Conservation (phyloP, 257 asterid species). For the Penstemon barbatus region DNA sequence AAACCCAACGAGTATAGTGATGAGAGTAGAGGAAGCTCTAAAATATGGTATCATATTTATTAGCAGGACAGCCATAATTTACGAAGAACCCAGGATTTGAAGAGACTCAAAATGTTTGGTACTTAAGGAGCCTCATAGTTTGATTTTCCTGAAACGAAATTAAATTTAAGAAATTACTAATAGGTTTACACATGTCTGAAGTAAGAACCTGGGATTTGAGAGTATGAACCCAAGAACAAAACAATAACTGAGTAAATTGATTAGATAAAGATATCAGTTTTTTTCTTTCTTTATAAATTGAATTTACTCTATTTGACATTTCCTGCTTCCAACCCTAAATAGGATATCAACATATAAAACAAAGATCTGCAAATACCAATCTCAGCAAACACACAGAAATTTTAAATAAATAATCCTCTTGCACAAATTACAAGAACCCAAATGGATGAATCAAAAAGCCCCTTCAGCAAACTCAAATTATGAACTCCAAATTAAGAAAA, state of each 20-base stretch:
- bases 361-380: constrained; percentile 17
- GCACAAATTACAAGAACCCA: constrained; percentile 12
- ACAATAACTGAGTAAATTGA: background rate
- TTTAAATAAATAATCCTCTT: background rate
- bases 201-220: background rate
- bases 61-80: constrained; percentile 24
- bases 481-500: background rate
- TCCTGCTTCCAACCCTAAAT: constrained; percentile 2
- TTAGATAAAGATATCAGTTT: background rate
- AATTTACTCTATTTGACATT: background rate
- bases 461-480: background rate
- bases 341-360: constrained; percentile 3
- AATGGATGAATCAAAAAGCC: background rate
- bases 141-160: constrained; percentile 35
- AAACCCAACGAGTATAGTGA: constrained; percentile 40
- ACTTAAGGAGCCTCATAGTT: constrained; percentile 22
- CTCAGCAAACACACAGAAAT: constrained; percentile 12
- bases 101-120: constrained; percentile 25
- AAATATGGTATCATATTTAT: constrained; percentile 31
- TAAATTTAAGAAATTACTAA: constrained; percentile 6
- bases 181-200: background rate
- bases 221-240: background rate
- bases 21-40: constrained; percentile 33
- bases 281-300: too few relatives aligned
- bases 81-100: constrained; percentile 4